A percentile compares a stretch with the other conserved stretches of the same genome.
Conservation (phyloP, 2,329 filamentous ascomycete species). For the Microthyrium microscopicum region DNA sequence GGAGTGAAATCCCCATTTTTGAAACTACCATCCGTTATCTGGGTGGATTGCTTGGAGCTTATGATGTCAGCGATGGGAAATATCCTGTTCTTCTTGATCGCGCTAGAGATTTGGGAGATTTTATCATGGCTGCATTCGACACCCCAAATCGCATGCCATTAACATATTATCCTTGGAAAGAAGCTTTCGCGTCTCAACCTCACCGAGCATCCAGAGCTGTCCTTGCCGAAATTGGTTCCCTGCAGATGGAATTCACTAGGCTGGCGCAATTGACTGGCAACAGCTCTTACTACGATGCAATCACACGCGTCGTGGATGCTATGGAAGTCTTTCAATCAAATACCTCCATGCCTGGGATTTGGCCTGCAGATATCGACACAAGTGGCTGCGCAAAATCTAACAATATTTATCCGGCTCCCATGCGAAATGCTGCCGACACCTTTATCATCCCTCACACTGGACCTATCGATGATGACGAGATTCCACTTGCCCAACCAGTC, state of each 20-base stretch:
- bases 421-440: too few relatives aligned
- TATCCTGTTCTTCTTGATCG: slow-evolving; percentile 41
- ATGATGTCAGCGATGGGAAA: slow-evolving; percentile 44
- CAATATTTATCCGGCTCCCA: background rate
- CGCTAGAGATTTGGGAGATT: slow-evolving; percentile 44
- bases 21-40: slow-evolving; percentile 58
- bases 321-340: slow-evolving; percentile 37
- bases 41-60: slow-evolving; percentile 51
- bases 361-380: slow-evolving; percentile 39
- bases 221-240: slow-evolving; percentile 38
- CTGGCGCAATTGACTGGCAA: slow-evolving; percentile 47
- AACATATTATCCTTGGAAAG: slow-evolving; percentile 39
- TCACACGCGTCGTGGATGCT: slow-evolving; percentile 38
- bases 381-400: slow-evolving; percentile 20
- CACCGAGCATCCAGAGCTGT: slow-evolving; percentile 12
- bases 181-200: slow-evolving; percentile 11
- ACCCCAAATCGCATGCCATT: slow-evolving; percentile 52
- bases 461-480: too few relatives aligned
- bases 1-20: slow-evolving; percentile 44
- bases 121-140: slow-evolving; percentile 51
- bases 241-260: slow-evolving; percentile 46
- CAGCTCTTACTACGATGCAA: slow-evolving; percentile 43
- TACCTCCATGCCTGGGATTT: slow-evolving; percentile 44
- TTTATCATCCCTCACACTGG: too few relatives aligned
- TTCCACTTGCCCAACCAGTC: too few relatives aligned